These are phyloP conservation scores for Pleurotus platypus DNA, from an alignment of 768 basidiomycete genomes.

Conservation along the genomic window DNA sequence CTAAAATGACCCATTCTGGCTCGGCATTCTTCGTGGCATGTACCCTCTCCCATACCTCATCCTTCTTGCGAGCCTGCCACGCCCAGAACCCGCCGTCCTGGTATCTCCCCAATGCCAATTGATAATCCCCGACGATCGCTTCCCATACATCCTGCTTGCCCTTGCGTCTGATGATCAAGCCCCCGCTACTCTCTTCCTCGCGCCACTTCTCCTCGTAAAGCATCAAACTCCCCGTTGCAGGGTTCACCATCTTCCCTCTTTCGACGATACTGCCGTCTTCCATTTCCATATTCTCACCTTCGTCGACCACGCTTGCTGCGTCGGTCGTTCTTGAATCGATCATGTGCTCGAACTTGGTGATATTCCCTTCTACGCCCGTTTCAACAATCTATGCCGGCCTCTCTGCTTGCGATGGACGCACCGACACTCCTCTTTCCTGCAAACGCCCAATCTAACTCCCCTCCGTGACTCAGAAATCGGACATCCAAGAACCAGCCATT, in stretches of 20 bases:
- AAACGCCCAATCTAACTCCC: slow-evolving; percentile 33
- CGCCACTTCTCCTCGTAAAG: slow-evolving; percentile 29
- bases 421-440: slow-evolving; percentile 27
- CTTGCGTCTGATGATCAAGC: slow-evolving; percentile 9
- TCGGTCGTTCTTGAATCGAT: slow-evolving; percentile 30
- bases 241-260: slow-evolving; percentile 30
- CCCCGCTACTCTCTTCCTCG: slow-evolving; percentile 18
- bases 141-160: slow-evolving; percentile 8
- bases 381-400: not conserved
- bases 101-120: slow-evolving; percentile 13
- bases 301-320: slow-evolving; percentile 17
- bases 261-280: slow-evolving; percentile 26
- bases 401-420: not conserved
- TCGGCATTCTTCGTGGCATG: not conserved
- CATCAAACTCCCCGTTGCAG: slow-evolving; percentile 22
- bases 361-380: slow-evolving; percentile 10
- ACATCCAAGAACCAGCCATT: slow-evolving; percentile 31
- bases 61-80: slow-evolving; percentile 13
- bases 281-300: slow-evolving; percentile 21
- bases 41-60: slow-evolving; percentile 8
- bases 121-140: slow-evolving; percentile 13
- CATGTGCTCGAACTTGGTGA: slow-evolving; percentile 23
- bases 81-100: slow-evolving; percentile 15
- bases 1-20: too few relatives aligned
- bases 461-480: slow-evolving; percentile 25